Evolutionary conservation across 768 basidiomycete genomes (phyloP).

Genomic region (Cystobasidiopsis lactophilus): DNA sequence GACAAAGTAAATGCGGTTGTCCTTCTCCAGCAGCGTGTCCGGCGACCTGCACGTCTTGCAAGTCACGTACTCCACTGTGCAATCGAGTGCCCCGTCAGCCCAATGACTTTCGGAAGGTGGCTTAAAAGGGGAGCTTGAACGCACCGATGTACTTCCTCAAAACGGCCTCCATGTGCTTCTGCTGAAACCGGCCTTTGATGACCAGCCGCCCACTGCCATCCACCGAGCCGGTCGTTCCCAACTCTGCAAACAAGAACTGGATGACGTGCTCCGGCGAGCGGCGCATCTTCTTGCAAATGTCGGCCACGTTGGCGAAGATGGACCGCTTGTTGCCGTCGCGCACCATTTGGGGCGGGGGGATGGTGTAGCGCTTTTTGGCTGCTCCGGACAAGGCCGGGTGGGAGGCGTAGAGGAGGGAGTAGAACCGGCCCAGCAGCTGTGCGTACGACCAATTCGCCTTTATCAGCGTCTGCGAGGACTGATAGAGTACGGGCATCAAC

Average conservation of each 20-base stretch:
- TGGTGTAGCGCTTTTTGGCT: conserved; percentile 76
- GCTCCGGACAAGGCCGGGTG: conserved; percentile 57
- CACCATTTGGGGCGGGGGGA: conserved; percentile 80
- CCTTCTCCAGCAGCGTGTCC: conserved; percentile 86
- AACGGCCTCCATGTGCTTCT: conserved; percentile 95
- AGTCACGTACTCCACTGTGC: conserved; percentile 81
- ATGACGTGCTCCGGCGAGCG: conserved; percentile 84
- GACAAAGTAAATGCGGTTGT: conserved; percentile 92
- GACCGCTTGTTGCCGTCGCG: conserved; percentile 95
- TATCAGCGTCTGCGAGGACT: conserved; percentile 11
- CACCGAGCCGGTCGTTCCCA: conserved; percentile 91
- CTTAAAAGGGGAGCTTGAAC: not conserved
- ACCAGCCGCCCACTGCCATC: conserved; percentile 78
- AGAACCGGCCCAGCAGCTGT: conserved; percentile 74
- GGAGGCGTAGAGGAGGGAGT: conserved; percentile 67
- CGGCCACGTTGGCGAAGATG: conserved; percentile 85
- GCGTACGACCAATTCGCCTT: not conserved
- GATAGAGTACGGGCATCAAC: too few species aligned
- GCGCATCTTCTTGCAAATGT: conserved; percentile 88
- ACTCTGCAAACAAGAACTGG: conserved; percentile 85
- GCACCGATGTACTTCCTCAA: conserved; percentile 74
- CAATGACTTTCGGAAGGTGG: not conserved
- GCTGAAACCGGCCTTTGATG: conserved; percentile 94
- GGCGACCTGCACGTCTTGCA: conserved; percentile 99
- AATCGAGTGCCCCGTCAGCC: not conserved